Percentiles rank a stretch among this genome's conserved stretches.
Evolutionary conservation across 2,329 filamentous ascomycete genomes (phyloP).

Genomic region (Trichoderma atroviride): DNA sequence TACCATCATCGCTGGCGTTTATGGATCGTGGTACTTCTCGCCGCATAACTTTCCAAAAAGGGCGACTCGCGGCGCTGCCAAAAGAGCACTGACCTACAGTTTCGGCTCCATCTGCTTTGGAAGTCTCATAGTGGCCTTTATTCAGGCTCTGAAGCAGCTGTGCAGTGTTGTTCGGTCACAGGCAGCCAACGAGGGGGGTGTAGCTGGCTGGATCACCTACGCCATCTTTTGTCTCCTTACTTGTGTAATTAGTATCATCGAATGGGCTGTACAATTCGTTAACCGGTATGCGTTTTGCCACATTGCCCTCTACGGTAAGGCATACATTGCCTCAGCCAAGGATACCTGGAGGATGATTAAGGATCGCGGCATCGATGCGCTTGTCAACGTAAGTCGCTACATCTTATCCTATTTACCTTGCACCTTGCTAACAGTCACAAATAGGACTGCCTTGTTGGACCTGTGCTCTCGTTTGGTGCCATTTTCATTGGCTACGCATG

Average conservation of each 20-base stretch:
- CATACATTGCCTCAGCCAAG: slow-evolving; percentile 84
- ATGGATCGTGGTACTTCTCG: slow-evolving; percentile 92
- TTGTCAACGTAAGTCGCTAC: slow-evolving; percentile 64
- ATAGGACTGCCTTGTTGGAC: slow-evolving; percentile 75
- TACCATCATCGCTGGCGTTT: slow-evolving; percentile 82
- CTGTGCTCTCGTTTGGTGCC: slow-evolving; percentile 74
- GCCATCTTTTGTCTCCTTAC: slow-evolving; percentile 74
- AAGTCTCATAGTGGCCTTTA: slow-evolving; percentile 80
- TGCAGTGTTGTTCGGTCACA: slow-evolving; percentile 73
- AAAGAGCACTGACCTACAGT: slow-evolving; percentile 81
- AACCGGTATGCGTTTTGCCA: slow-evolving; percentile 93
- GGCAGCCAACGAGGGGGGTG: slow-evolving; percentile 67
- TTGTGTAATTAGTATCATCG: slow-evolving; percentile 74
- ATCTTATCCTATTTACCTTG: not conserved
- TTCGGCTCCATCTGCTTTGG: slow-evolving; percentile 91
- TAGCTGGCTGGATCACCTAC: slow-evolving; percentile 68
- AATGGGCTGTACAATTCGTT: slow-evolving; percentile 86
- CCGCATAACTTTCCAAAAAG: slow-evolving; percentile 69
- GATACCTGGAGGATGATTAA: slow-evolving; percentile 92
- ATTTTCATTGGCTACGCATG: slow-evolving; percentile 84
- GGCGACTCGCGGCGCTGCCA: slow-evolving; percentile 81
- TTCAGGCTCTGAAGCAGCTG: slow-evolving; percentile 81
- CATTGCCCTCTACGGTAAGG: slow-evolving; percentile 89
- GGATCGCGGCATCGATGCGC: slow-evolving; percentile 84
- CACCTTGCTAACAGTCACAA: slow-evolving; percentile 28